Percentiles rank a stretch among this genome's conserved stretches.
These are phyloP conservation scores for Ailanthus altissimus DNA, from an alignment of 345 rosid genomes.

Conservation along the genomic window DNA sequence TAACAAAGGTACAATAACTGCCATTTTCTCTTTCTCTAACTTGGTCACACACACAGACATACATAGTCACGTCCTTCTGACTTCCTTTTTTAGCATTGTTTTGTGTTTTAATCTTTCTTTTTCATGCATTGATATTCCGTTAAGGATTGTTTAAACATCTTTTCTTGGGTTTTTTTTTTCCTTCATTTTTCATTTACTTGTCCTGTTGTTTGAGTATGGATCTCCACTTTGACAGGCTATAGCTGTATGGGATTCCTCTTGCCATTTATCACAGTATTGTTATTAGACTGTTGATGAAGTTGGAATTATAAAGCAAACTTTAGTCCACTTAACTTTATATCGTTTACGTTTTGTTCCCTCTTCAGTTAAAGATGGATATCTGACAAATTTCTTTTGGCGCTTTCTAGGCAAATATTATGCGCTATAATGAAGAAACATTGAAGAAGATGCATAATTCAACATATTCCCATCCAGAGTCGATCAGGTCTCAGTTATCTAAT, in stretches of 20 bases:
- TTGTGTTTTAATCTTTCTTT: background rate
- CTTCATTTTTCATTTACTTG: background rate
- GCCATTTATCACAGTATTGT: background rate
- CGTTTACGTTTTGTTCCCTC: background rate
- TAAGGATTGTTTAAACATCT: background rate
- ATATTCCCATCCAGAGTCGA: constrained; percentile 46
- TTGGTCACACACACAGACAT: background rate
- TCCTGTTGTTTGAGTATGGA: background rate
- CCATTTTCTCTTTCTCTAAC: constrained; percentile 1
- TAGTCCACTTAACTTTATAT: background rate
- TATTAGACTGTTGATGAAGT: constrained; percentile 2
- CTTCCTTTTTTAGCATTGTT: background rate
- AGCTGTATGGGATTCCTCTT: background rate
- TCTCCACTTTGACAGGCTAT: background rate
- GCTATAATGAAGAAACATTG: constrained; percentile 65
- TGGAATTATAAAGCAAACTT: background rate
- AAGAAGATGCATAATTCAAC: constrained; percentile 47
- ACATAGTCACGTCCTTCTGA: background rate
- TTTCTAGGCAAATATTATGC: constrained; percentile 76
- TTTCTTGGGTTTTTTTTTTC: background rate
- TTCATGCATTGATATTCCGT: background rate
- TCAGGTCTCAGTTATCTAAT: constrained; percentile 49
- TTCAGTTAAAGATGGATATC: constrained; percentile 6
- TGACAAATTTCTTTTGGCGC: constrained; percentile 1
- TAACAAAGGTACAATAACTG: constrained; percentile 63